A percentile compares a stretch with the other conserved stretches of the same genome.
Conservation (phyloP, 2,329 filamentous ascomycete species). For the Chaetomium olivaceum region DNA sequence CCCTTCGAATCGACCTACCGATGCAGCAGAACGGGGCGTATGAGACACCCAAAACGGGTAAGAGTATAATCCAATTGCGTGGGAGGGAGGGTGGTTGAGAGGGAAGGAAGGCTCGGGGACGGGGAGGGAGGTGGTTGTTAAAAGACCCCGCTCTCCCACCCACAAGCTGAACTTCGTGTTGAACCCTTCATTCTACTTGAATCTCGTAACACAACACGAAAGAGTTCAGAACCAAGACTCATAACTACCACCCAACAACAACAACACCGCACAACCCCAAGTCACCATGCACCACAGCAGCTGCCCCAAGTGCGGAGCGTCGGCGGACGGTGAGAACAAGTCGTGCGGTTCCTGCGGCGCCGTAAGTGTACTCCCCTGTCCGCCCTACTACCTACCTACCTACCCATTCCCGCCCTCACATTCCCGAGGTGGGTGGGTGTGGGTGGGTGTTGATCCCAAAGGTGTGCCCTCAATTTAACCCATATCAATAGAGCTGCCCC, state of each 20-base stretch:
- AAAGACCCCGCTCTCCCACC: conserved; percentile 25
- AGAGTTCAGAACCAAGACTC: neutral
- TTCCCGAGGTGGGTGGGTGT: neutral
- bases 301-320: conserved; percentile 60
- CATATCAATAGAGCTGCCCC: conserved; percentile 35
- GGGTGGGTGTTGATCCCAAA: neutral
- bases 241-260: neutral
- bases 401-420: neutral
- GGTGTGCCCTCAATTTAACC: neutral
- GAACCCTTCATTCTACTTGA: neutral
- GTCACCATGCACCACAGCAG: conserved; percentile 43
- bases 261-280: neutral
- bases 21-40: neutral
- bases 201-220: neutral
- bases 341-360: conserved; percentile 58
- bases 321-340: conserved; percentile 50
- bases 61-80: neutral
- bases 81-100: neutral
- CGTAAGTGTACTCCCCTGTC: conserved; percentile 46
- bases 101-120: neutral
- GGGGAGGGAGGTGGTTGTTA: conserved; percentile 1
- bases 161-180: neutral
- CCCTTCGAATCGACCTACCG: neutral
- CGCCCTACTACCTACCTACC: no score
- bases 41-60: neutral